Base-by-base conservation (phyloP, 805 yeast genomes). In the Candida xyloterini region DNA sequence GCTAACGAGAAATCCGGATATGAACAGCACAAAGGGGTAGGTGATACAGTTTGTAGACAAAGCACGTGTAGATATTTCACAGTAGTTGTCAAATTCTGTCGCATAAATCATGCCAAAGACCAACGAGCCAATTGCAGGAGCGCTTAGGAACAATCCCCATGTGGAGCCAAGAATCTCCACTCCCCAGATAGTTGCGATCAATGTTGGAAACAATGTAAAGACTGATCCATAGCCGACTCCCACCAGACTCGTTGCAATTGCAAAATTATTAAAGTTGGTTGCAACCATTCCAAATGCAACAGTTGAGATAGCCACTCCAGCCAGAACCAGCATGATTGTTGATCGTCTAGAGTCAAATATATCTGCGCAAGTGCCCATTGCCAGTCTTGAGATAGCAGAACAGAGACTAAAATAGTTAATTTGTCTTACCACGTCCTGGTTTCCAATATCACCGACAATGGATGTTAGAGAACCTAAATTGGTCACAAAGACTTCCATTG, bases 61-160 rank as follows among this genome's bases (percentile, higher is more conserved):
- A 15, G 27, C 11, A n/a, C 29, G 11, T 16, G 33, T 32, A 3
- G 38, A 27, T 5, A 43, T 41, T 11, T 47, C 38, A 38, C 73
- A 62, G 37, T 56, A 52, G 6, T 38, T 35, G 50, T 86, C 93
- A 50, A 74, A 79, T 15, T 77, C 60, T 21, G 63, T 55, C 0
- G 95, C 96, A 57, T 82, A 88, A 10, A 80, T 48, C 38, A 85
- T 54, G 10, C 93, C 89, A 52, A 75, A 85, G 4, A 74, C 50
- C 7, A 84, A 69, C 2, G 93, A 71, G 2, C 95, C 95, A 4
- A 85, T 48, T 0, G 96, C 95, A 1, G 96, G 96, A 0, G 95
- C 95, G 30, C 86, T 70, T 79, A 88, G 80, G 57, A 85, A 83
- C 27, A 83, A 68, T 4, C 96, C 96, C 85, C 95, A 89, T 2